Base-by-base conservation (phyloP, 202 grass and related monocot genomes). In the Digitaria exilis region DNA sequence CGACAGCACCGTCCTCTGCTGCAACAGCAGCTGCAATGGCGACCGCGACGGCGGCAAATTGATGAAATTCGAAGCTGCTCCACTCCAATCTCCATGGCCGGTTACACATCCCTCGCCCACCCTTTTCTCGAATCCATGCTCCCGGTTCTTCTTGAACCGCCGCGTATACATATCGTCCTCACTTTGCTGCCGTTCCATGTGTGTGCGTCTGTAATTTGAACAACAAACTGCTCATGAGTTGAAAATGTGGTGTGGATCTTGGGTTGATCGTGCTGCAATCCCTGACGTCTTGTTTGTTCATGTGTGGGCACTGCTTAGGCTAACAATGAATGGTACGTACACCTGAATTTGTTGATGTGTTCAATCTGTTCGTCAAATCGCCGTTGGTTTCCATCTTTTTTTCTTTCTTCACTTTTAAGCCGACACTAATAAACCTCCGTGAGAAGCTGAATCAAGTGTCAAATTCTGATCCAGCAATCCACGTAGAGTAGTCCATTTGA, bases 221-320 rank as follows among this genome's bases (percentile, higher is more conserved):
- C 63, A 63, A 67, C 80, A 79, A 46, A 80, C 71, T 76, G 69
- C 61, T 69, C 81, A 75, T 75, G 62, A 61, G 58, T 54, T 44
- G 44, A 52, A 66, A 45, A 80, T 75, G 87, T 81, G 77, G 24
- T 70, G 76, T 76, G 70, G 54, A 70, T 80, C 84, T 60, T 52
- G 81, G 51, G 60, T 74, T 2, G 29, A 49, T 80, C 61, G 73
- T 57, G 76, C 34, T 73, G 21, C 22, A 29, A 9, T 10, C 21
- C 51, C 10, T 50, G 32, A n/a, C 34, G 45, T 42, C 3, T 29
- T 63, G 6, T 18, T 2, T 66, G 56, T 34, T 54, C 26, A 14
- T 54, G 55, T 85, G 65, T 85, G 65, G 65, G 3, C 9, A 26
- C 48, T 56, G 35, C 24, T 57, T 65, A 35, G 61, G 5, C 46